Evolutionary conservation across 257 asterid genomes (phyloP).

Genomic region (Echium plantagineum): DNA sequence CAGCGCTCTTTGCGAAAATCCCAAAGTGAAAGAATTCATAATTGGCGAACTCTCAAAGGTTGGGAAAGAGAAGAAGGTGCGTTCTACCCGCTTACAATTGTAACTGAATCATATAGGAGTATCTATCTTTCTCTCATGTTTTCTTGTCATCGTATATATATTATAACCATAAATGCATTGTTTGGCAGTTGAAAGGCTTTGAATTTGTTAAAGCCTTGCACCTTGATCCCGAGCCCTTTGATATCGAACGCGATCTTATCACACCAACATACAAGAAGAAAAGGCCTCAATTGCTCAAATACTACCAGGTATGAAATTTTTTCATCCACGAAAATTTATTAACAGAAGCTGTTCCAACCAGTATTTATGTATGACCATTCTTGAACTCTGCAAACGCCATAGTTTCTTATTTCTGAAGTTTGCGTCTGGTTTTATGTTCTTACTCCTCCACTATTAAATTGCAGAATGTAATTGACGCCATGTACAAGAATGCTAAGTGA

Average conservation of each 20-base stretch:
- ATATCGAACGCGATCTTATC: conserved; percentile 88
- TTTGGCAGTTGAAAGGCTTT: conserved; percentile 81
- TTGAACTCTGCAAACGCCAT: no score
- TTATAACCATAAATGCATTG: conserved; percentile 8
- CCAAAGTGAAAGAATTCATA: conserved; percentile 50
- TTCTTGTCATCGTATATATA: not conserved
- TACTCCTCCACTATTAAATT: conserved; percentile 1
- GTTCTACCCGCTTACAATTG: not conserved
- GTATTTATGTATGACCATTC: not conserved
- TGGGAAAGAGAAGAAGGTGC: conserved; percentile 80
- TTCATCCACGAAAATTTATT: not conserved
- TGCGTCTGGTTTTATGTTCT: no score
- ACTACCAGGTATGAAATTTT: conserved; percentile 54
- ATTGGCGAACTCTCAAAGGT: conserved; percentile 57
- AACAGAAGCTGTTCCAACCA: not conserved
- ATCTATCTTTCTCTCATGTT: not conserved
- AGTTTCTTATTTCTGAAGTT: no score
- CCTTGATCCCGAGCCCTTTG: conserved; percentile 93
- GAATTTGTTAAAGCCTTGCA: conserved; percentile 74
- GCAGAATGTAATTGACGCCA: conserved; percentile 57
- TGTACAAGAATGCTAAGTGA: conserved; percentile 67
- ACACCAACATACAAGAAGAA: conserved; percentile 93
- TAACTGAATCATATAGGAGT: no score
- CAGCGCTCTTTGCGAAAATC: conserved; percentile 46
- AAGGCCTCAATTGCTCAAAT: conserved; percentile 81